A percentile compares a stretch with the other conserved stretches of the same genome.
phyloP scores from a whole-genome alignment of 129 eudicot species.

The Oenanthe sinensis region DNA sequence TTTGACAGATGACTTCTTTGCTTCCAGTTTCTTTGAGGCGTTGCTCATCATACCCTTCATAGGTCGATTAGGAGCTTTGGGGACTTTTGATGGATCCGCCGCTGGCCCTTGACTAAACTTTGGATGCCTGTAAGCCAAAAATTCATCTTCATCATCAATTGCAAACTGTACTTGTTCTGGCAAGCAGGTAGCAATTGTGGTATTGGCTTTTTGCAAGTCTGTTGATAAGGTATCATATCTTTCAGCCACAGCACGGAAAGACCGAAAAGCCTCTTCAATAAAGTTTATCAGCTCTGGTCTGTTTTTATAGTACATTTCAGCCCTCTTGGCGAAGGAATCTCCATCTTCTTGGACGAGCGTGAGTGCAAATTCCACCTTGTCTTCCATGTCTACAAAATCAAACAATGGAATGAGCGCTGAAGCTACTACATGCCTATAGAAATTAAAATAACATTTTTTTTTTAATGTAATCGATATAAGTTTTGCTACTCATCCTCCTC shows the following conservation, averaged over 20 bases:
- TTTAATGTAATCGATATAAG: no score
- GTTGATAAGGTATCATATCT: conserved; percentile 68
- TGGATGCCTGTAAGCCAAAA: conserved; percentile 27
- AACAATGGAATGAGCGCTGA: neutral
- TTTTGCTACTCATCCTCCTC: no score
- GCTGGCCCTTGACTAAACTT: conserved; percentile 20
- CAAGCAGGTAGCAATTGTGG: conserved; percentile 67
- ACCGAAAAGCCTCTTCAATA: conserved; percentile 66
- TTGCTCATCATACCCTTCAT: conserved; percentile 33
- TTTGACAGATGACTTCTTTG: conserved; percentile 16
- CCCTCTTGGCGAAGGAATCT: conserved; percentile 86
- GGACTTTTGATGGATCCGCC: conserved; percentile 35
- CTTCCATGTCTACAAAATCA: conserved; percentile 79
- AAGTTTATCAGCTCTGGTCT: conserved; percentile 72
- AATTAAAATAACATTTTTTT: neutral
- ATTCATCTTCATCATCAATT: conserved; percentile 63
- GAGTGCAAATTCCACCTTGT: conserved; percentile 52
- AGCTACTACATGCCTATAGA: neutral
- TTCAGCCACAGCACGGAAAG: conserved; percentile 70
- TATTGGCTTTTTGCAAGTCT: conserved; percentile 81
- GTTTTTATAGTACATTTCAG: conserved; percentile 88
- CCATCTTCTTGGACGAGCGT: conserved; percentile 76
- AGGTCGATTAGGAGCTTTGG: conserved; percentile 43
- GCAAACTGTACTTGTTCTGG: conserved; percentile 66
- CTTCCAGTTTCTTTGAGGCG: conserved; percentile 32